phyloP scores from a whole-genome alignment of 2,329 filamentous ascomycete species.

The Fusarium secorum region DNA sequence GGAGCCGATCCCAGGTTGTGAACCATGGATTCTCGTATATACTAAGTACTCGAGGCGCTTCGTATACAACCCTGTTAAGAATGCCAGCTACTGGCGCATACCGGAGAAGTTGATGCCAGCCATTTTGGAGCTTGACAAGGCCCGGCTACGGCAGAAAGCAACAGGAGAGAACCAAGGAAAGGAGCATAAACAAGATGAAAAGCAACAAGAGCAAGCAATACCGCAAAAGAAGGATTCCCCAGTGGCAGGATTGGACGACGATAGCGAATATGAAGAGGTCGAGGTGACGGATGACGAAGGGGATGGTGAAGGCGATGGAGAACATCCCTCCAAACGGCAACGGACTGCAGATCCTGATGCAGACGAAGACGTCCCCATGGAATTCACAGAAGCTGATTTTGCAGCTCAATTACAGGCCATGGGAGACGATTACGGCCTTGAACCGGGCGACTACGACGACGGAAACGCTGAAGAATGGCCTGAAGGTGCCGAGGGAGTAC shows the following conservation, averaged over 20 bases:
- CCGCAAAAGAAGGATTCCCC: neutral
- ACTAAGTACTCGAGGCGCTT: constrained; percentile 91
- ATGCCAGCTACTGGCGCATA: constrained; percentile 94
- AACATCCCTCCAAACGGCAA: constrained; percentile 68
- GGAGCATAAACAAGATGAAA: constrained; percentile 10
- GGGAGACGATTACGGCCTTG: constrained; percentile 83
- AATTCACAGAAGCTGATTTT: constrained; percentile 95
- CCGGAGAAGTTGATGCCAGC: constrained; percentile 85
- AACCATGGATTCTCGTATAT: constrained; percentile 91
- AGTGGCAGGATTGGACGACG: constrained; percentile 46
- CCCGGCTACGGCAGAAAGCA: constrained; percentile 69
- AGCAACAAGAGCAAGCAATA: neutral
- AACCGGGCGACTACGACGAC: constrained; percentile 78
- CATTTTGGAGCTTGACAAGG: constrained; percentile 76
- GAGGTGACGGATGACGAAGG: constrained; percentile 58
- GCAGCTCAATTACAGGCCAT: constrained; percentile 90
- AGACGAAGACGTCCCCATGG: constrained; percentile 64
- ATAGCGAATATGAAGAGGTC: constrained; percentile 67
- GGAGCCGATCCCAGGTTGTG: constrained; percentile 78
- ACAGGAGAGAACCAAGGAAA: constrained; percentile 42
- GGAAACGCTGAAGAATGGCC: constrained; percentile 68
- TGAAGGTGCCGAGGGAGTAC: constrained; percentile 74
- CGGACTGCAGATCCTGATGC: constrained; percentile 66
- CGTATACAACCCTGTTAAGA: constrained; percentile 85
- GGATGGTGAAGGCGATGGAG: constrained; percentile 59